A percentile compares a stretch with the other conserved stretches of the same genome.
Evolutionary conservation across 768 basidiomycete genomes (phyloP).

Genomic region (Lactarius indigo): DNA sequence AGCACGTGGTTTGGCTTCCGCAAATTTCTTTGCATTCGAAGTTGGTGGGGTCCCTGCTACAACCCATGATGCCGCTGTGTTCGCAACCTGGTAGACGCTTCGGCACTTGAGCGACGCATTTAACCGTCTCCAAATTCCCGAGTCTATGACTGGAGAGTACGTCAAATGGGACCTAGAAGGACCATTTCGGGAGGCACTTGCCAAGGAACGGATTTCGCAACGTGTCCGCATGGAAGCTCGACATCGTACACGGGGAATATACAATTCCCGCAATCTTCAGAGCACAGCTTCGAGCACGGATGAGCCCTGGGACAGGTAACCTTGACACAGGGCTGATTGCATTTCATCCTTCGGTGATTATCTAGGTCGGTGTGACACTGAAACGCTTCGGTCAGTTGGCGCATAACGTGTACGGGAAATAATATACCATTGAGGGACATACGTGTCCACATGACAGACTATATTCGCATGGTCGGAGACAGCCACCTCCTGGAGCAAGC

Average conservation of each 20-base stretch:
- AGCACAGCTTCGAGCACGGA: conserved; percentile 31
- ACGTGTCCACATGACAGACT: conserved; percentile 33
- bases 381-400: neutral
- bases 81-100: conserved; percentile 34
- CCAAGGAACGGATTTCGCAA: conserved; percentile 29
- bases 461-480: conserved; percentile 30
- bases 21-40: conserved; percentile 30
- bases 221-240: conserved; percentile 32
- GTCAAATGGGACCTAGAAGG: neutral
- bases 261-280: conserved; percentile 31
- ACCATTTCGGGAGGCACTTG: conserved; percentile 13
- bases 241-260: conserved; percentile 28
- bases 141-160: conserved; percentile 27
- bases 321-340: conserved; percentile 27
- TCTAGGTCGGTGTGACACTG: conserved; percentile 29
- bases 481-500: conserved; percentile 30
- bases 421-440: conserved; percentile 31
- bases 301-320: conserved; percentile 27
- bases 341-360: conserved; percentile 27
- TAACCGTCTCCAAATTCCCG: conserved; percentile 27
- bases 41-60: conserved; percentile 22
- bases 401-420: neutral
- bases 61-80: conserved; percentile 28
- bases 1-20: conserved; percentile 29
- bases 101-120: conserved; percentile 28